Evolutionary conservation across 2,329 filamentous ascomycete species (phyloP), one percentile per base, ranked within the genome.

Genomic region (Fusarium anguioides): DNA sequence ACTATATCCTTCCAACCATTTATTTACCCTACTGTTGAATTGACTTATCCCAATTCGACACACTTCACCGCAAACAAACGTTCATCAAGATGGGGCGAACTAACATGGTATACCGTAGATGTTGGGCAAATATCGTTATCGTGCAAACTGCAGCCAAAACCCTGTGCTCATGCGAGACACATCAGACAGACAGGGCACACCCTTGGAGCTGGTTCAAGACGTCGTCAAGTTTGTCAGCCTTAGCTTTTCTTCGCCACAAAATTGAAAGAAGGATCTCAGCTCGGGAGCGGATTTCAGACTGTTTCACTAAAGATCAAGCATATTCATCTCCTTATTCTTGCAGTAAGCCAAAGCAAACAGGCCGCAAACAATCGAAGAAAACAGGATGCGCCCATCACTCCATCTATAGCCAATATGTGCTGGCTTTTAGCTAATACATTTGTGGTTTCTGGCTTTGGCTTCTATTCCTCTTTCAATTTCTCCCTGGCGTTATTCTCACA

Each of bases 121-220:
- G 23, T 31, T 36, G 20, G 7, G 10, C 29, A 20, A 26, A 36
- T 10, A 18, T 36, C 26, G 18, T 53, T 41, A 54, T 45, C 33
- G 12, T 20, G 23, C 49, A 56, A 56, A 35, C 37, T 48, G 29
- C 4, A 17, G 18, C 14, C 11, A 49, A 35, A 33, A 40, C 54
- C 59, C 60, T 57, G 33, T 48, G 31, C 31, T 49, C 40, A 69
- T 65, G 64, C 69, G 59, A 62, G 59, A 67, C 69, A 70, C 53
- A 54, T 27, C 42, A n/a, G 23, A 33, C 46, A 26, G 37, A 52
- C 50, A 68, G 62, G 66, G 58, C 26, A 53, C 37, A 63, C 39
- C 56, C 54, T 59, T 50, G 54, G 27, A 51, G 9, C 18, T 52
- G 24, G 21, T 39, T 23, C 33, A 49, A 53, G 31, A 45, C 37